Evolutionary conservation across 176 grass and related monocot species (phyloP), one percentile per base, ranked within the genome.

Genomic region (Chrysopogon serrulatus): DNA sequence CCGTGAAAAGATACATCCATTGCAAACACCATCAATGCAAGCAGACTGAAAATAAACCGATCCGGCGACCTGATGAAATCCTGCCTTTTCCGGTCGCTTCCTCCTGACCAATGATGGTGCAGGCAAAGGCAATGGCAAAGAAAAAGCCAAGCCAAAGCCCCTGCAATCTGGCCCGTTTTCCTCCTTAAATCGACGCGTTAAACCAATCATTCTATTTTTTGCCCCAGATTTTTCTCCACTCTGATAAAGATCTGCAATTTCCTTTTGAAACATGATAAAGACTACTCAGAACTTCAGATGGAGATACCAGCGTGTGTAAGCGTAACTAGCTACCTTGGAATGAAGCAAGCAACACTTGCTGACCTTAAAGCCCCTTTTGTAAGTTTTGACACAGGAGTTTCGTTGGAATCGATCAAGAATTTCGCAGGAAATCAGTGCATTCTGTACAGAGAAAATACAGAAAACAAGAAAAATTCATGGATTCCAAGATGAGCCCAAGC

Each of bases 21-120:
- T 64, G 13, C 14, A 65, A 9, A 34, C 42, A 64, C 27, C 56
- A 47, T n/a, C n/a, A n/a, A n/a, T n/a, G 51, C 36, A 23, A 37
- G 36, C 5, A 37, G 0, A 17, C 48, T 51, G 17, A 2, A 6
- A 49, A 19, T 45, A 61, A 69, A 78, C n/a, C 47, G 45, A 77
- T 67, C 31, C 73, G 30, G 36, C 47, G 47, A n/a, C 47, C 49
- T 53, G 6, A 53, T 9, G 49, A 23, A 53, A 53, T 10, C 54
- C 54, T 62, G 23, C 51, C 48, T 70, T 45, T 71, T 68, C 35
- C 68, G 68, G 26, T 71, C 68, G 24, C 44, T 44, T 18, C 40
- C 40, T 30, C 57, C 8, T 23, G 53, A 21, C 66, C 57, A 62
- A 79, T 79, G 66, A 86, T 86, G 84, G 12, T 79, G 34, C 76